Conservation (phyloP, 306 rosid genomes). For the Vachellia pachyceras region DNA sequence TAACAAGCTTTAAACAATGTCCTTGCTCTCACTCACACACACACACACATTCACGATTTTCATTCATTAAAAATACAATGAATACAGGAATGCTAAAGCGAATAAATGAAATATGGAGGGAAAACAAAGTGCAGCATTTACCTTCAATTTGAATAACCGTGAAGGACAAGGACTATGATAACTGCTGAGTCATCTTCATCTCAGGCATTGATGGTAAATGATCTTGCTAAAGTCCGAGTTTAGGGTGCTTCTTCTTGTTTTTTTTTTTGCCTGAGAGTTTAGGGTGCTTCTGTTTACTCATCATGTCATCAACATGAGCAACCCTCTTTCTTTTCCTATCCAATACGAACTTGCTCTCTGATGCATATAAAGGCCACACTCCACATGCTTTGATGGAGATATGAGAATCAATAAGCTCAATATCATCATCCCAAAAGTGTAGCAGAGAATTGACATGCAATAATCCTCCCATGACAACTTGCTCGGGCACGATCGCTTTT, state of each 20-base stretch:
- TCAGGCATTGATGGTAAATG: too few species aligned
- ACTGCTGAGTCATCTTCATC: too few species aligned
- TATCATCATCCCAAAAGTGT: background rate
- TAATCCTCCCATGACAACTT: background rate
- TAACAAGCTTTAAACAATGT: too few species aligned
- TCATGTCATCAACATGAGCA: background rate
- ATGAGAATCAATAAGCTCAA: background rate
- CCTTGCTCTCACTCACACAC: too few species aligned
- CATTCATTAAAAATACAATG: too few species aligned
- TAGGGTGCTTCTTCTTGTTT: background rate
- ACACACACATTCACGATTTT: too few species aligned
- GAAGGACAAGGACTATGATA: too few species aligned
- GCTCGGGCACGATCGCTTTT: background rate
- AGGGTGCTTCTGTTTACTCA: background rate
- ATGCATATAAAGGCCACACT: background rate
- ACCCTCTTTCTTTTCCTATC: background rate
- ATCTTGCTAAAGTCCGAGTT: too few species aligned
- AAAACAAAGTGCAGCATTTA: too few species aligned
- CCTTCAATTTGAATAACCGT: too few species aligned
- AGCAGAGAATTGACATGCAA: slow-evolving; percentile 25
- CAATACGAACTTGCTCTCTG: background rate
- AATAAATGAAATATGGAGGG: too few species aligned
- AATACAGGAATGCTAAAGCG: too few species aligned
- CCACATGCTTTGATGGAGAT: slow-evolving; percentile 32
- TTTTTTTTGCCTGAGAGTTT: background rate